Evolutionary conservation across 208 protist species (phyloP), one percentile per base, ranked within the genome.

Genomic region (Wallacemonas rigidus): DNA sequence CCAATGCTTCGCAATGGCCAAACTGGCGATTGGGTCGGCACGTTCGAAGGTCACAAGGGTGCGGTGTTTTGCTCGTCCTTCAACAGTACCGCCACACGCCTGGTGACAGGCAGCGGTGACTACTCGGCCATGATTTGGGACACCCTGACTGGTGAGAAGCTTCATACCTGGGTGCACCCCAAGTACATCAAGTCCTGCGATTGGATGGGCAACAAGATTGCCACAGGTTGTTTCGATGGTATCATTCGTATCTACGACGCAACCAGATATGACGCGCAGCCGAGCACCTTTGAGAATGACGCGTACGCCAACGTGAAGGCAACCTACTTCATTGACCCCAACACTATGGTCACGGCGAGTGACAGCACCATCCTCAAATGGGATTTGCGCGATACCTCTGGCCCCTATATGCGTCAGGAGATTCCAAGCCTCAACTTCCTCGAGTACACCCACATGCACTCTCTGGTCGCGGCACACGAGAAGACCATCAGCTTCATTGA

Each of bases 21-120:
- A 74, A 98, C 94, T 7, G 95, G 97, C 43, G 97, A 98, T 74
- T 98, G 97, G 96, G 95, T 98, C 35, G 97, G 97, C 36, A 98
- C 95, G 7, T 98, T 98, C 69, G 92, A 97, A 67, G 97, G 95
- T 3, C 97, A 98, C 82, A 98, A 98, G 69, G 97, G 97, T 56
- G 97, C 97, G 2, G 94, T 98, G 15, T 98, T 95, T 77, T 96
- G 90, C 74, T 95, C 92, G 35, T 82, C 83, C 8, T 94, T 98
- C 67, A 96, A 98, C 78, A 17, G 69, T 55, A 82, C 74, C 36
- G 95, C 93, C 1, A 98, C 93, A 54, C 79, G 82, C 7, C 81
- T 97, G 36, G 86, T 94, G n/a, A 98, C 97, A 8, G 95, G 87
- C 43, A 97, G 92, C 57, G 97, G 92, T 40, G 96, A 98, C 83